Evolutionary conservation across 2,329 filamentous ascomycete species (phyloP), one percentile per base, ranked within the genome.

Genomic region (Epichloe sylvatica): DNA sequence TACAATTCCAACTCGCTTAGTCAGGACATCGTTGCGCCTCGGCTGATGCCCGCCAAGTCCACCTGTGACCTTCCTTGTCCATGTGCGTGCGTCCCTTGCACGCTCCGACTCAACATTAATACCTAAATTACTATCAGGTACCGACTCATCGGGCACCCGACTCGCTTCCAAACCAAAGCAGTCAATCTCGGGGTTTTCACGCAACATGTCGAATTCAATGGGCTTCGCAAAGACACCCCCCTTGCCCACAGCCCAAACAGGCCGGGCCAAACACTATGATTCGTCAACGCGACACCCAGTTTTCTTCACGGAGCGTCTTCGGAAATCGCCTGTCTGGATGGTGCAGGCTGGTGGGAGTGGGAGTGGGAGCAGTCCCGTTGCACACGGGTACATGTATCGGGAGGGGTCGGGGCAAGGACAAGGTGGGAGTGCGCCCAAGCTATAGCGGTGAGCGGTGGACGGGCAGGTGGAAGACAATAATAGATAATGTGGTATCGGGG

Each of bases 291-390:
- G 77, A 25, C 85, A 90, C 56, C 85, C 85, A 0, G 84, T 87
- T 1, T 90, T 90, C 67, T 88, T 89, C 67, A 84, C 83, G 0
- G 70, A 77, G 33, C 72, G 73, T 47, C 66, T 86, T 46, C 75
- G 75, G 51, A 77, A 74, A 57, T 71, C 75, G 3, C 75, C 79
- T 5, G 68, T 73, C 21, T 56, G 51, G 39, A 51, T 55, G 51
- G 59, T 57, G 23, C 49, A 53, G 6, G 57, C 11, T 23, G 12
- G 9, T 8, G 45, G 35, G 6, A 49, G 12, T 3, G 45, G 35
- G 6, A 49, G 12, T 23, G 45, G 35, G 6, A 49, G 12, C 23
- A 79, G 63, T 53, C 79, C 80, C 0, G 74, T 81, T 3, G 77
- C 77, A 17, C 67, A 74, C 40, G 80, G 80, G 1, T 83, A 83